Base-by-base conservation (phyloP, 2,329 filamentous ascomycete species). In the Penicillium sp. region DNA sequence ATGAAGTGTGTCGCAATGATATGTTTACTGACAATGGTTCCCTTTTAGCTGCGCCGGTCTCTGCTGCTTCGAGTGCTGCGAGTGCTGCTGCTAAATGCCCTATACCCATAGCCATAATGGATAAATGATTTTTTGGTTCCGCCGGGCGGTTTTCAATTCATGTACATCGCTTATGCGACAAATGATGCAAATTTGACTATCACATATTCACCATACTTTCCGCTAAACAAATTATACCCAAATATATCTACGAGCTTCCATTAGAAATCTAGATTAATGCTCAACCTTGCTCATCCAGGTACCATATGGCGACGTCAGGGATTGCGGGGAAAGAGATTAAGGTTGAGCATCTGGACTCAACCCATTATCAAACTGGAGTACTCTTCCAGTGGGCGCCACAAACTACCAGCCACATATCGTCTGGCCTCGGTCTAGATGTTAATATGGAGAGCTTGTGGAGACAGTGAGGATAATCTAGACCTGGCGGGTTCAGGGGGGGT, bases 61-160 rank as follows among this genome's bases (percentile, higher is more conserved):
- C 41, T 58, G 55, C 46, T 60, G 58, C 52, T 58, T 60, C 49
- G 58, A 57, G 39, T 57, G 55, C 49, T 57, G 55, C 39, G 55
- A 57, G 50, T 57, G 55, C 55, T 57, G 55, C 46, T 57, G 55
- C 27, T 50, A 50, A 50, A 27, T 37, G 3, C 35, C 9, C 35
- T 24, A 50, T 26, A 39, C 33, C 48, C 35, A 31, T 21, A 26
- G 16, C 9, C 24, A 31, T n/a, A 29, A 21, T n/a, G 46, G 21
- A 48, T 41, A n/a, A 48, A 14, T 37, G 19, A 48, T 22, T 14
- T 7, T 22, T 31, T 26, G 11, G 16, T 37, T 24, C 46, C 46
- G 46, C 46, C 13, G 29, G 27, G 46, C 46, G 46, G 46, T 33
- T 31, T 37, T 16, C 46, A 24, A 41, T 48, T 48, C 27, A 26